Percentiles rank a stretch among this genome's conserved stretches.
phyloP scores from a whole-genome alignment of 352 stramenopile species.

The Elongisporangium undulatum region DNA sequence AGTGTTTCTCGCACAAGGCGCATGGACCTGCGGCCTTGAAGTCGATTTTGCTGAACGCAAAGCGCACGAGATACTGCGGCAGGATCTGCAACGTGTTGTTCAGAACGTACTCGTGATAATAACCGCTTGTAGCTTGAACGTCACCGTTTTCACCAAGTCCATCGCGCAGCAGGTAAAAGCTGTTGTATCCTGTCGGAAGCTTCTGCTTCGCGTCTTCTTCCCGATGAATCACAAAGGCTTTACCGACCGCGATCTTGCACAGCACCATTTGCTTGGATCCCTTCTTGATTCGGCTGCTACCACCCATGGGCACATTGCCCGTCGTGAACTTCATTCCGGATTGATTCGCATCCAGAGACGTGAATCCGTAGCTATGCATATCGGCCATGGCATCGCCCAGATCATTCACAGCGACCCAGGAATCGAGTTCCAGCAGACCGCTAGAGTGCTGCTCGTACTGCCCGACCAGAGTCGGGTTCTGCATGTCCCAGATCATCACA shows the following conservation, averaged over 20 bases:
- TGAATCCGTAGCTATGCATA: constrained; percentile 50
- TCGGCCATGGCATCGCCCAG: constrained; percentile 54
- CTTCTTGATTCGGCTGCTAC: constrained; percentile 6
- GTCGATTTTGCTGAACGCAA: constrained; percentile 34
- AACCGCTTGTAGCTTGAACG: constrained; percentile 4
- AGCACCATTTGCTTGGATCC: constrained; percentile 56
- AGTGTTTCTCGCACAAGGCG: constrained; percentile 57
- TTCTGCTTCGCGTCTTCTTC: constrained; percentile 36
- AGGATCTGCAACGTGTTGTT: constrained; percentile 57
- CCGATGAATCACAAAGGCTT: constrained; percentile 39
- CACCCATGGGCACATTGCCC: constrained; percentile 25
- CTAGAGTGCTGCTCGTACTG: constrained; percentile 51
- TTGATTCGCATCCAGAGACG: constrained; percentile 33
- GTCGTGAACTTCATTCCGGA: constrained; percentile 65
- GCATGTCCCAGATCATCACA: constrained; percentile 71
- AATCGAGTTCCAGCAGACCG: constrained; percentile 65
- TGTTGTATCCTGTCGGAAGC: constrained; percentile 66
- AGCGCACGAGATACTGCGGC: constrained; percentile 68
- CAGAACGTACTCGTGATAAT: constrained; percentile 79
- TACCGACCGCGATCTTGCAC: constrained; percentile 68
- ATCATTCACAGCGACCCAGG: constrained; percentile 68
- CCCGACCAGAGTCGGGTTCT: constrained; percentile 40
- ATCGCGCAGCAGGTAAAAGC: constrained; percentile 50
- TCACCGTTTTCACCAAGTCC: not conserved
- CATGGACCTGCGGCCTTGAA: constrained; percentile 24